A percentile compares a stretch with the other conserved stretches of the same genome.
Conservation (phyloP, 345 rosid species). For the Linum lewisii region DNA sequence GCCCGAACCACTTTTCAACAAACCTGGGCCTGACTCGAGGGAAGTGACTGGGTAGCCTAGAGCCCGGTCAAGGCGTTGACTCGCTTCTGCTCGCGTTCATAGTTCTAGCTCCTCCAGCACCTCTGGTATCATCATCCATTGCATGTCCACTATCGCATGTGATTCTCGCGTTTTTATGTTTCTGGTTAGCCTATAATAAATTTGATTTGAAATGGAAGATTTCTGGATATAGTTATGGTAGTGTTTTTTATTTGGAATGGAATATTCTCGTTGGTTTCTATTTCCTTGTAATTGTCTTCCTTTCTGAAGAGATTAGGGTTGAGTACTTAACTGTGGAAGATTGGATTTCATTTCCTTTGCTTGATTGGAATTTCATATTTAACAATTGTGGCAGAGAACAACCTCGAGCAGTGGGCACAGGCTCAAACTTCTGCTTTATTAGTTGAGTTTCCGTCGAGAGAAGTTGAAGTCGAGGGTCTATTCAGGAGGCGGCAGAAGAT, state of each 20-base stretch:
- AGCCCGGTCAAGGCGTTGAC: too few species aligned
- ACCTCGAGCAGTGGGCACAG: constrained; percentile 89
- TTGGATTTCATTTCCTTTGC: too few species aligned
- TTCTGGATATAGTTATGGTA: not conserved
- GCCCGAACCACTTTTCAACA: too few species aligned
- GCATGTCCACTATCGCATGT: constrained; percentile 63
- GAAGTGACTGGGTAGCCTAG: too few species aligned
- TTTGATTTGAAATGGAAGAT: not conserved
- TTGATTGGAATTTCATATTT: constrained; percentile 35
- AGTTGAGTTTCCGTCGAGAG: constrained; percentile 59
- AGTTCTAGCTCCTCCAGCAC: constrained; percentile 28
- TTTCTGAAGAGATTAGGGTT: too few species aligned
- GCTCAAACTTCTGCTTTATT: constrained; percentile 58
- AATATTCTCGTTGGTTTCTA: not conserved
- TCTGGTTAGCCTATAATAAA: too few species aligned
- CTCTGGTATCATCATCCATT: constrained; percentile 40
- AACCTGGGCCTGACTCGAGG: too few species aligned
- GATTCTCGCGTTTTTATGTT: not conserved
- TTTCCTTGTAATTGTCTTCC: constrained; percentile 3
- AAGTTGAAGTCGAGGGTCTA: constrained; percentile 73
- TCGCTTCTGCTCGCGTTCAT: constrained; percentile 24
- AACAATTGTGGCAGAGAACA: constrained; percentile 73
- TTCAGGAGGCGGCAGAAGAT: too few species aligned
- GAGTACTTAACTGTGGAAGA: too few species aligned
- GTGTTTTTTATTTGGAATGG: not conserved